phyloP scores from a whole-genome alignment of 768 basidiomycete species.

The Mycena epipterygia region DNA sequence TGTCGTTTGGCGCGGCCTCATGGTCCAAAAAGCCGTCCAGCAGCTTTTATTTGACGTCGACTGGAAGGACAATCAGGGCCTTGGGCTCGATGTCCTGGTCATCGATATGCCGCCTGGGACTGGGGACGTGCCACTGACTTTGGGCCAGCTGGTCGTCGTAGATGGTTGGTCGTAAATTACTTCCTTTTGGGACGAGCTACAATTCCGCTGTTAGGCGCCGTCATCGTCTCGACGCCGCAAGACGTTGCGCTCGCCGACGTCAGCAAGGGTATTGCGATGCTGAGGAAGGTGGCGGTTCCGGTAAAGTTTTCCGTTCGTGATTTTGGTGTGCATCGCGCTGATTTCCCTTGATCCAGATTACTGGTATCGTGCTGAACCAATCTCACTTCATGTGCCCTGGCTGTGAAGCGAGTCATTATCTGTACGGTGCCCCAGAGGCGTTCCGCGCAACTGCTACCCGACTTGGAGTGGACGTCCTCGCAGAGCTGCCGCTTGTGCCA shows the following conservation, averaged over 20 bases:
- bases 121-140: slow-evolving; percentile 93
- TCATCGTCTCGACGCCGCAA: slow-evolving; percentile 97
- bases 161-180: slow-evolving; percentile 70
- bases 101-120: slow-evolving; percentile 98
- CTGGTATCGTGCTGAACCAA: slow-evolving; percentile 91
- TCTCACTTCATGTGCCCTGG: slow-evolving; percentile 85
- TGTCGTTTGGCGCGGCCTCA: slow-evolving; percentile 95
- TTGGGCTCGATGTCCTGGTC: slow-evolving; percentile 85
- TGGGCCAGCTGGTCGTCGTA: slow-evolving; percentile 88
- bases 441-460: slow-evolving; percentile 72
- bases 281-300: slow-evolving; percentile 89
- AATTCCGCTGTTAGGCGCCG: slow-evolving; percentile 70
- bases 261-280: slow-evolving; percentile 93
- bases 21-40: slow-evolving; percentile 99
- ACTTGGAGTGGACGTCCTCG: slow-evolving; percentile 76
- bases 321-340: neutral
- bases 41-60: slow-evolving; percentile 97
- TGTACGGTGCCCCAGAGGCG: slow-evolving; percentile 78
- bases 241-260: slow-evolving; percentile 94
- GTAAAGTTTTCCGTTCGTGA: slow-evolving; percentile 54
- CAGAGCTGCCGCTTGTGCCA: slow-evolving; percentile 85
- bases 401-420: slow-evolving; percentile 72
- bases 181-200: neutral
- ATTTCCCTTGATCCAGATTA: slow-evolving; percentile 66
- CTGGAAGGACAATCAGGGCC: slow-evolving; percentile 68